Conservation (phyloP, 768 basidiomycete genomes). For the Mycena vitilis region DNA sequence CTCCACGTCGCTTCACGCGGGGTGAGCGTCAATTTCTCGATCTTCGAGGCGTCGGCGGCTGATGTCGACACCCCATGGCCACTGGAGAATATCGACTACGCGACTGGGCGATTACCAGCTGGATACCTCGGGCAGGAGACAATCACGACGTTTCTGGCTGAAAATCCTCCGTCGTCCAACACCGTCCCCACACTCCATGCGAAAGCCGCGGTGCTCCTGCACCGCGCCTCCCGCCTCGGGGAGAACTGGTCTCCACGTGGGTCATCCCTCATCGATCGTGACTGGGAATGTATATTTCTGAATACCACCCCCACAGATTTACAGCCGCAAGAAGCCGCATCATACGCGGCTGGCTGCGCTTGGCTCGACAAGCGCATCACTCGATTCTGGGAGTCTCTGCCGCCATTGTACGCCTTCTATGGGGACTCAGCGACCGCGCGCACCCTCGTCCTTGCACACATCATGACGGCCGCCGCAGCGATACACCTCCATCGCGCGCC, state of each 20-base stretch:
- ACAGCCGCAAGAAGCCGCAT: conserved; percentile 11
- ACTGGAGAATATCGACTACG: conserved; percentile 26
- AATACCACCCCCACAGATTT: conserved; percentile 5
- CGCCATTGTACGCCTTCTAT: conserved; percentile 12
- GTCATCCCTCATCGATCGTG: not conserved
- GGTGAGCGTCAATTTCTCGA: conserved; percentile 13
- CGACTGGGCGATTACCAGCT: not conserved
- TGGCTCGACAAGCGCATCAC: conserved; percentile 29
- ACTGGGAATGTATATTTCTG: not conserved
- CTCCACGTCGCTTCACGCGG: conserved; percentile 17
- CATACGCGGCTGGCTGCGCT: conserved; percentile 17
- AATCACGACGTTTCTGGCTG: conserved; percentile 13
- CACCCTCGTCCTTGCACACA: conserved; percentile 22
- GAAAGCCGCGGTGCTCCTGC: conserved; percentile 34
- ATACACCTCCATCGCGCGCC: conserved; percentile 21
- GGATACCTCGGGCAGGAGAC: conserved; percentile 9
- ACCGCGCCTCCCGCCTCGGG: conserved; percentile 25
- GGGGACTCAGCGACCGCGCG: not conserved
- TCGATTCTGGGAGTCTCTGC: conserved; percentile 29
- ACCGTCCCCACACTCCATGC: conserved; percentile 9
- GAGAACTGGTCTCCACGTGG: conserved; percentile 25
- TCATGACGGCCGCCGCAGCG: conserved; percentile 29
- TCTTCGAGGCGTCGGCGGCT: conserved; percentile 17
- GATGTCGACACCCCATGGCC: conserved; percentile 39
- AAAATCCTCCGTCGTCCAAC: not conserved